phyloP scores from a whole-genome alignment of 73 alveolate genomes.

The Strombidium stylifer region DNA sequence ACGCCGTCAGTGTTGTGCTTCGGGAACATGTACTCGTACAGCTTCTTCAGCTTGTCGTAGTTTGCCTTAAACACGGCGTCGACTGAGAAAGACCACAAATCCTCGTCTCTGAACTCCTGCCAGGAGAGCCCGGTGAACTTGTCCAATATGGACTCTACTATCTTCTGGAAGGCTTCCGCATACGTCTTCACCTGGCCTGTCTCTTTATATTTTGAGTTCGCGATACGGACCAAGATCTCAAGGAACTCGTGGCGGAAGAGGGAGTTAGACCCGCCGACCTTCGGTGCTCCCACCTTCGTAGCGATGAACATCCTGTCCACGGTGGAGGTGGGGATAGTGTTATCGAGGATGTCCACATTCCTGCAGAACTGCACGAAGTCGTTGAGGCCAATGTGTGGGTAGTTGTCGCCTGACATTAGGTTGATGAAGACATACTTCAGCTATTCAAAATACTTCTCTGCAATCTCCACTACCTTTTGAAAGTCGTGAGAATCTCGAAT shows the following conservation, averaged over 20 bases:
- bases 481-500: too few species aligned
- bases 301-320: conserved; percentile 63
- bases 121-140: neutral
- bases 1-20: conserved; percentile 12
- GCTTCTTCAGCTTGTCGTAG: conserved; percentile 22
- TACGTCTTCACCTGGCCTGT: conserved; percentile 12
- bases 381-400: too few species aligned
- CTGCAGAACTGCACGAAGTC: too few species aligned
- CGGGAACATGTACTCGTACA: conserved; percentile 15
- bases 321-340: too few species aligned
- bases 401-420: too few species aligned
- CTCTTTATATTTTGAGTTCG: conserved; percentile 21
- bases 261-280: conserved; percentile 12
- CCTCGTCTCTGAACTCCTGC: conserved; percentile 26
- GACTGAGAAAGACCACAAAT: conserved; percentile 20
- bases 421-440: too few species aligned
- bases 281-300: conserved; percentile 32
- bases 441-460: too few species aligned
- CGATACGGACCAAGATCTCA: conserved; percentile 32
- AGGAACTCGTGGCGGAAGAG: conserved; percentile 31
- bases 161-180: conserved; percentile 1
- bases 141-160: conserved; percentile 7
- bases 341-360: too few species aligned
- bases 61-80: conserved; percentile 27
- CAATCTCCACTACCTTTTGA: too few species aligned